Conservation (phyloP, 805 yeast species). For the Candida tibetensis region DNA sequence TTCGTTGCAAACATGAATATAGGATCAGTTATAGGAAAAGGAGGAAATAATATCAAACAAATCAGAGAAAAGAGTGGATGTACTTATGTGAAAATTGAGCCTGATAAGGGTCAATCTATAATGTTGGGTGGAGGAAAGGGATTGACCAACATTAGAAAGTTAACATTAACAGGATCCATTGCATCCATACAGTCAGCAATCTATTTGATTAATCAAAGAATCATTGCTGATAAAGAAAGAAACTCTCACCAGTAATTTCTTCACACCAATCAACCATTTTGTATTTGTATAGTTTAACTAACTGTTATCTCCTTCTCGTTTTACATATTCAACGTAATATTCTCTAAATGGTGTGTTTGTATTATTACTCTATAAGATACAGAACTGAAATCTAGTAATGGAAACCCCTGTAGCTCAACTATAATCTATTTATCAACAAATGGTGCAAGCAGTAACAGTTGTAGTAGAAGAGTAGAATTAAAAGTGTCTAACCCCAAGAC, state of each 20-base stretch:
- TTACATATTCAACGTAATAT: neutral
- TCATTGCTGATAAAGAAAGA: slow-evolving; percentile 61
- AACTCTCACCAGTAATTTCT: slow-evolving; percentile 19
- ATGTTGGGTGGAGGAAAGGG: slow-evolving; percentile 46
- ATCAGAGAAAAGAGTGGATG: slow-evolving; percentile 71
- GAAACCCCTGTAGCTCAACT: neutral
- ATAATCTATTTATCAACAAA: no score
- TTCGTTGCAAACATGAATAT: slow-evolving; percentile 75
- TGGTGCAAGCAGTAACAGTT: no score
- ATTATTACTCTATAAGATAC: neutral
- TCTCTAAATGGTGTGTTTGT: neutral
- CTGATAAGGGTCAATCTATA: slow-evolving; percentile 50
- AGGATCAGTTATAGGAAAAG: slow-evolving; percentile 83
- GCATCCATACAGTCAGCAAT: slow-evolving; percentile 72
- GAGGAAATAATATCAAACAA: slow-evolving; percentile 78
- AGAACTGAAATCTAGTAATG: neutral
- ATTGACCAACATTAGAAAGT: slow-evolving; percentile 47
- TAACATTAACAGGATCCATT: slow-evolving; percentile 66
- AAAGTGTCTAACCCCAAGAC: slow-evolving; percentile 40
- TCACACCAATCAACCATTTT: neutral
- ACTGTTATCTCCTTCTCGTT: neutral
- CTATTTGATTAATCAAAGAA: slow-evolving; percentile 66
- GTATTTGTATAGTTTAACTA: slow-evolving; percentile 1
- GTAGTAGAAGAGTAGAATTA: no score
- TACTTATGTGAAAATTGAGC: slow-evolving; percentile 69